Base-by-base conservation (phyloP, 495 filamentous ascomycete genomes). In the Podospora tetraspora region DNA sequence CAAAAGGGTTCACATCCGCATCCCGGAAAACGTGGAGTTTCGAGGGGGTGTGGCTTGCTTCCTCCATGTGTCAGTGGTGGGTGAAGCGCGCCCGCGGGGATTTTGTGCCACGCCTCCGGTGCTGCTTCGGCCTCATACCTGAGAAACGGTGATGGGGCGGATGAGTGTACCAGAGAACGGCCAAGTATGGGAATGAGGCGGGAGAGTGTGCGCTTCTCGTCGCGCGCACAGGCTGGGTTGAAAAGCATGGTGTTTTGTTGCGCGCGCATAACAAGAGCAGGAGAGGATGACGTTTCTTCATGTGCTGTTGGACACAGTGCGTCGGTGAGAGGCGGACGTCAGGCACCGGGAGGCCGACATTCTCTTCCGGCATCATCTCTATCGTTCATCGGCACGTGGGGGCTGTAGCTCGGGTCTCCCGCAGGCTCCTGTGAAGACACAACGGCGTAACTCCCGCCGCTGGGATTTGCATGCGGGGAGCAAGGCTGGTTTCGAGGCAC, bases 41-140 rank as follows among this genome's bases (percentile, higher is more conserved):
- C 16, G 43, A 52, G 43, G 43, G 43, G 43, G 43, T 52, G 43
- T 52, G 43, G 43, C 43, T 52, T 52, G 43, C 43, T n/a, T 52
- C 19, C 43, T n/a, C 43, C 43, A 8, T n/a, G 43, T 52, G 43
- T 52, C 43, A 52, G 43, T 52, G 43, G 43, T 52, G 19, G 16
- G 43, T 52, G 43, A 52, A 52, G 43, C 6, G 43, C 43, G 43
- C 6, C 43, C 12, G 43, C 43, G 43, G 43, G 43, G 43, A n/a
- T 52, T 52, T 52, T 65, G 52, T n/a, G 57, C 30, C 65, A 66
- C 60, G 65, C 65, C 65, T n/a, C 65, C 65, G 65, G 65, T 66
- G 57, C 43, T 66, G 65, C 65, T 61, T 66, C 65, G 65, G 65
- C 58, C 65, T 52, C 57, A 27, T 52, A n/a, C 43, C 43, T 52